phyloP scores from a whole-genome alignment of 768 basidiomycete species.

The Pisolithus microcarpus region DNA sequence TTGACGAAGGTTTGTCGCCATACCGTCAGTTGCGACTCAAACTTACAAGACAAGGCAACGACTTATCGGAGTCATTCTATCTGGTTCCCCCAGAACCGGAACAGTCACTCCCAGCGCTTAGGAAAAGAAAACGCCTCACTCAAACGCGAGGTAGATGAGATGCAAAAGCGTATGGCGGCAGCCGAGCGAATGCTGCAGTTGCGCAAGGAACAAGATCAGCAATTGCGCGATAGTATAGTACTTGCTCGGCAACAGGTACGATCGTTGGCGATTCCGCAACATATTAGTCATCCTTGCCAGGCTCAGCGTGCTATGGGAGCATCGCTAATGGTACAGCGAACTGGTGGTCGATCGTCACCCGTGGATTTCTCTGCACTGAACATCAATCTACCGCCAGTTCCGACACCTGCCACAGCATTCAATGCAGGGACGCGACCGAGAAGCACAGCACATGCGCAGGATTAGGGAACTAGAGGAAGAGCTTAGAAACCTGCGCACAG shows the following conservation, averaged over 20 bases:
- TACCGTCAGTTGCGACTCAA: neutral
- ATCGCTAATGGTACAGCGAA: constrained; percentile 49
- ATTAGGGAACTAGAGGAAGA: constrained; percentile 81
- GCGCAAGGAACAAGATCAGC: constrained; percentile 71
- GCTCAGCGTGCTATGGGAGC: constrained; percentile 76
- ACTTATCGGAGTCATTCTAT: constrained; percentile 75
- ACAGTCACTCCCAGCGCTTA: constrained; percentile 40
- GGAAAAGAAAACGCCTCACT: constrained; percentile 63
- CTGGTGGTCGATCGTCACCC: constrained; percentile 27
- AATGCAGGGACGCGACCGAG: constrained; percentile 51
- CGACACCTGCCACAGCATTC: constrained; percentile 43
- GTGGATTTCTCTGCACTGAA: constrained; percentile 54
- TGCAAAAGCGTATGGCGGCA: constrained; percentile 51
- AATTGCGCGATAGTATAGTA: constrained; percentile 75
- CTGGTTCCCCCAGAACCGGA: constrained; percentile 61
- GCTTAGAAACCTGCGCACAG: constrained; percentile 44
- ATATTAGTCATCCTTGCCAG: constrained; percentile 31
- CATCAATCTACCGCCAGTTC: constrained; percentile 43
- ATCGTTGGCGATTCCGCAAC: neutral
- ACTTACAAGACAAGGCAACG: constrained; percentile 38
- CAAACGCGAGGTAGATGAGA: constrained; percentile 50
- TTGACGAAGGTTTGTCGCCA: constrained; percentile 50
- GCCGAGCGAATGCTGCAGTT: constrained; percentile 59
- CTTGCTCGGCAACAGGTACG: constrained; percentile 61
- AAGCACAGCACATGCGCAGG: constrained; percentile 40